Evolutionary conservation across 495 filamentous ascomycete species (phyloP), one percentile per base, ranked within the genome.

Genomic region (Schizothecium vesticola): DNA sequence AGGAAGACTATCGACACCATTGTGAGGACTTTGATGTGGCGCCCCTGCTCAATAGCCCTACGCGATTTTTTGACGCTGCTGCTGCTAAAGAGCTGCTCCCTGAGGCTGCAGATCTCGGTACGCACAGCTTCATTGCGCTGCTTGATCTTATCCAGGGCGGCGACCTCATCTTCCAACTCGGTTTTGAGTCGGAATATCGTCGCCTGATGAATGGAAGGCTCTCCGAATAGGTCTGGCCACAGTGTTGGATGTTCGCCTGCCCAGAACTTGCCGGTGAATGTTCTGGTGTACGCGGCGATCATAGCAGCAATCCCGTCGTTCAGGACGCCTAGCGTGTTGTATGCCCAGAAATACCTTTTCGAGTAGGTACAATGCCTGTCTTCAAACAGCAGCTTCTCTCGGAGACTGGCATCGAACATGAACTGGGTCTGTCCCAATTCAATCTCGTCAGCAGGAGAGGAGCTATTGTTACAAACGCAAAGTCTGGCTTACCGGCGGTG

Each of bases 341-440:
- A 83, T 16, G 82, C 83, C 82, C 83, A 87, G 71, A 88, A 87
- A 71, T 88, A 87, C 24, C 83, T 79, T 6, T 83, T 77, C 2
- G 83, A 85, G 73, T 82, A 85, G 29, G 84, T 86, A 68, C 84
- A 87, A 21, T 80, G 61, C 21, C 76, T 70, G 71, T 87, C 85
- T 71, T 87, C 85, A 72, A 87, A 87, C 10, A 87, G 77, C 22
- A 86, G 79, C 67, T 76, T 78, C 70, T 87, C 84, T 22, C 85
- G 77, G 19, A 82, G 73, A 12, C 72, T 71, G 22, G 70, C 67
- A 65, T 83, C 72, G 77, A 87, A 87, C 79, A 87, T 85, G 74
- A 87, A 87, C 5, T 82, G 77, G 12, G 79, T 74, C 73, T 80
- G n/a, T n/a, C n/a, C n/a, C n/a, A 29, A 10, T 31, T 5, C n/a